phyloP scores from a whole-genome alignment of 2,329 filamentous ascomycete species.

The Aureobasidium sp. region DNA sequence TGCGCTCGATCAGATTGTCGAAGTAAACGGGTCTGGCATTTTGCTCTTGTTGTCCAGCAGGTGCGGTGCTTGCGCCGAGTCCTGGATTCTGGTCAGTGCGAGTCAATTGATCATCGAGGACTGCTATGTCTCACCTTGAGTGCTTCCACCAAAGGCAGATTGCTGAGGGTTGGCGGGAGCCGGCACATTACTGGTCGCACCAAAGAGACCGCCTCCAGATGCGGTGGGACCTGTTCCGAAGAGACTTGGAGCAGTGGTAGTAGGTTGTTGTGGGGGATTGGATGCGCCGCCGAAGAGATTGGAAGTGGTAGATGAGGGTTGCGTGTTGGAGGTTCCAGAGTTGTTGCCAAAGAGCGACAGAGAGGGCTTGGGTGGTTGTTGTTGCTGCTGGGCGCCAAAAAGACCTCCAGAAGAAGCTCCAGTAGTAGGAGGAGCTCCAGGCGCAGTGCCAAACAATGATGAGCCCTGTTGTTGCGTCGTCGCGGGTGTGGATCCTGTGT shows the following conservation, averaged over 20 bases:
- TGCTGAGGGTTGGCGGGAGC: neutral
- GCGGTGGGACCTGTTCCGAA: neutral
- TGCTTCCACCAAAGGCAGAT: neutral
- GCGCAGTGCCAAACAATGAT: slow-evolving; percentile 15
- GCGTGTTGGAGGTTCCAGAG: neutral
- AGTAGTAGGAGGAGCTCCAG: neutral
- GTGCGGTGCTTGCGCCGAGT: neutral
- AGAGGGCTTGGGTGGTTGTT: neutral
- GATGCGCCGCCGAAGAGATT: slow-evolving; percentile 14
- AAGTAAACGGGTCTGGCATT: slow-evolving; percentile 53
- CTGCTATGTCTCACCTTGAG: neutral
- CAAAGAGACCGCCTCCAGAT: slow-evolving; percentile 10
- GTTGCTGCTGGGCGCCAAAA: neutral
- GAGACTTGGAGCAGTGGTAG: slow-evolving; percentile 14
- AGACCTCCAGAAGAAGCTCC: neutral
- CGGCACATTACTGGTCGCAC: neutral
- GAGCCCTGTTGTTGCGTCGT: slow-evolving; percentile 1
- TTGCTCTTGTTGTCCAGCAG: slow-evolving; percentile 24
- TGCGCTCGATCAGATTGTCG: slow-evolving; percentile 56
- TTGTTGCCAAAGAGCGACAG: neutral
- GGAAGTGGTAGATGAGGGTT: neutral
- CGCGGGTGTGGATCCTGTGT: neutral
- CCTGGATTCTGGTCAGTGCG: neutral
- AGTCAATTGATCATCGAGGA: neutral
- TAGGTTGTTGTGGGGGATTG: slow-evolving; percentile 9